A percentile compares a stretch with the other conserved stretches of the same genome.
Conservation (phyloP, 148 eudicot species). For the Heliosperma pusillum region DNA sequence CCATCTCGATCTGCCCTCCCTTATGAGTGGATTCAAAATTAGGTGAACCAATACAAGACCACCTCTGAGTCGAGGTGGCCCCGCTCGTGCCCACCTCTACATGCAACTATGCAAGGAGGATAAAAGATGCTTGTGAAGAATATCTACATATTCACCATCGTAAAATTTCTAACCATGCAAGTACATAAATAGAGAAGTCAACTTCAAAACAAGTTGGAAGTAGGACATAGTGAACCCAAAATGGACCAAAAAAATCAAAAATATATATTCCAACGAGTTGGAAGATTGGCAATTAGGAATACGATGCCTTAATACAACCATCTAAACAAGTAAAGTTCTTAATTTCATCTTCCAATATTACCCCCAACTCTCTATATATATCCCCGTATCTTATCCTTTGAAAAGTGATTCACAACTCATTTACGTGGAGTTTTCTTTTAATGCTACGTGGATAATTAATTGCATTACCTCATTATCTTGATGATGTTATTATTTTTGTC, state of each 20-base stretch:
- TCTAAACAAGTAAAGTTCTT: not conserved
- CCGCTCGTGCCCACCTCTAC: too few species aligned
- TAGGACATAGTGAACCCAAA: constrained; percentile 17
- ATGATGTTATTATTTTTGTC: constrained; percentile 6
- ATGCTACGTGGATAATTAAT: constrained; percentile 7
- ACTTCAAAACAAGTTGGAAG: not conserved
- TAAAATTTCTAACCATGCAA: too few species aligned
- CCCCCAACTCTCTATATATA: not conserved
- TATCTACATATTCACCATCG: not conserved
- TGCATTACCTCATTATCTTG: constrained; percentile 1
- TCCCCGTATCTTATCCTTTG: constrained; percentile 18
- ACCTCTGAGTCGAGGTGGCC: too few species aligned
- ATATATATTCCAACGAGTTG: not conserved
- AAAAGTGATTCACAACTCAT: constrained; percentile 19
- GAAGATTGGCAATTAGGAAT: not conserved
- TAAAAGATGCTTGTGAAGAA: not conserved
- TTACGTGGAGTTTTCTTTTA: constrained; percentile 1
- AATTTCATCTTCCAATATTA: not conserved
- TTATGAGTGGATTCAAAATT: too few species aligned
- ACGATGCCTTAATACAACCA: constrained; percentile 14
- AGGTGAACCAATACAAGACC: too few species aligned
- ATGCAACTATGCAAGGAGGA: not conserved
- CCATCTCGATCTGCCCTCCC: too few species aligned
- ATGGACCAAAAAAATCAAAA: not conserved
- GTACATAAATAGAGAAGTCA: not conserved